Base-by-base conservation (phyloP, 1,139 yeast species). In the Zygosaccharomyces pseudobailii region DNA sequence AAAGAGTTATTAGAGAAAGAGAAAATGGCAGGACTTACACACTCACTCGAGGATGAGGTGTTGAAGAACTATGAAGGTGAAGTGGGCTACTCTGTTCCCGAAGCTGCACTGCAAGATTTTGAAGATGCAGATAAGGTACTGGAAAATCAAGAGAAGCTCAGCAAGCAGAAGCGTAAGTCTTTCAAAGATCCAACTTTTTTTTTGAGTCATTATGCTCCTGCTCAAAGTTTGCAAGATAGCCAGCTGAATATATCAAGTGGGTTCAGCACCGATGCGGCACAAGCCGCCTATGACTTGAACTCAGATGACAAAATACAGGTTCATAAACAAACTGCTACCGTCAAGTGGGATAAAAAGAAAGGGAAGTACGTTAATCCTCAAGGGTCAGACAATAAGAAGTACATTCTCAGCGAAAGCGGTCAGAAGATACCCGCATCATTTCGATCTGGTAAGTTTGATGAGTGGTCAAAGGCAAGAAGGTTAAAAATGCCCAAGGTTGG, bases 361-460 rank as follows among this genome's bases (percentile, higher is more conserved):
- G 95, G 95, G 58, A 89, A 89, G 57, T 92, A 87, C 67, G 78
- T 90, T 63, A 88, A 89, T 63, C 75, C 87, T 19, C 82, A 80
- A 58, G 87, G 94, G 49, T 78, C 85, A 23, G 92, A 87, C 61
- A 66, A 66, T 41, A 80, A 84, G 66, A 90, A 87, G 70, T 92
- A 76, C 67, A 92, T 94, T 59, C 84, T 89, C 55, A 95, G 97
- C 55, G 99, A 94, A 66, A 84, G 88, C 66, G 99, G 99, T 6
- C 90, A 87, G 60, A 81, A 80, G 66, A 82, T 94, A 48, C 97
- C 98, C 4, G 98, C 98, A 1, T 77, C 95, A 20, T 89, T 84
- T 70, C 77, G 87, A 62, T 84, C 95, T 4, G 99, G 99, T 46
- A 82, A 89, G 58, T 92, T 80, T 62, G 97, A 89, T 50, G 84